A percentile compares a stretch with the other conserved stretches of the same genome.
phyloP scores from a whole-genome alignment of 176 grass and related monocot species.

The Echinochloa phyllopogon region DNA sequence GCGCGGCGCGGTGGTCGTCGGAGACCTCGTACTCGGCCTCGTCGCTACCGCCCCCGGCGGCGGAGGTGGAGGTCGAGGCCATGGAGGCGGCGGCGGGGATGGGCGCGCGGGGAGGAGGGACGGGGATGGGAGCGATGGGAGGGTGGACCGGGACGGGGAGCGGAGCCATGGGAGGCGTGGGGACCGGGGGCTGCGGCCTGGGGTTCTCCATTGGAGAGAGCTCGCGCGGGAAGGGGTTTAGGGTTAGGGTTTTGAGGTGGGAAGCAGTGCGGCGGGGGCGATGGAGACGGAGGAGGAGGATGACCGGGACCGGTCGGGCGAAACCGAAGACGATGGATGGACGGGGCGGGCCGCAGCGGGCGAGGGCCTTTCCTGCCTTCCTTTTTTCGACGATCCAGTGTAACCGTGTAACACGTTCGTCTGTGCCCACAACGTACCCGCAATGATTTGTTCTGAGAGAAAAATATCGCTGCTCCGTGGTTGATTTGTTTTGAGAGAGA shows the following conservation, averaged over 20 bases:
- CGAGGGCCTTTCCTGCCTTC: too few species aligned
- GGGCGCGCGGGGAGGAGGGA: constrained; percentile 44
- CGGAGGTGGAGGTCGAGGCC: constrained; percentile 15
- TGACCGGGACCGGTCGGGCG: neutral
- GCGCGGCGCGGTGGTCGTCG: constrained; percentile 78
- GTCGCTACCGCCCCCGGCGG: constrained; percentile 23
- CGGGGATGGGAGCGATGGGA: constrained; percentile 66
- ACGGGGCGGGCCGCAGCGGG: too few species aligned
- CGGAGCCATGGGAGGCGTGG: constrained; percentile 43
- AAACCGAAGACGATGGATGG: too few species aligned
- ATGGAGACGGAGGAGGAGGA: neutral
- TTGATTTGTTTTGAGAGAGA: too few species aligned
- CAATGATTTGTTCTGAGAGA: too few species aligned
- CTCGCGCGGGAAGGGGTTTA: neutral
- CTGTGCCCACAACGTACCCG: too few species aligned
- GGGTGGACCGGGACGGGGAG: constrained; percentile 50
- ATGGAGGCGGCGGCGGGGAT: constrained; percentile 9
- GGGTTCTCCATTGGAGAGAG: constrained; percentile 54
- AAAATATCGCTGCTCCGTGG: too few species aligned
- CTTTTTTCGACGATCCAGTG: too few species aligned
- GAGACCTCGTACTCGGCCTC: constrained; percentile 79
- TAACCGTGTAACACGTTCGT: too few species aligned
- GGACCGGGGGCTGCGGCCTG: constrained; percentile 26
- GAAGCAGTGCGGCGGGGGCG: neutral
- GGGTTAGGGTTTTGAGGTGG: constrained; percentile 49